Percentiles rank a stretch among this genome's conserved stretches.
Conservation (phyloP, 257 asterid genomes). For the Rauvolfia tetraphylla region DNA sequence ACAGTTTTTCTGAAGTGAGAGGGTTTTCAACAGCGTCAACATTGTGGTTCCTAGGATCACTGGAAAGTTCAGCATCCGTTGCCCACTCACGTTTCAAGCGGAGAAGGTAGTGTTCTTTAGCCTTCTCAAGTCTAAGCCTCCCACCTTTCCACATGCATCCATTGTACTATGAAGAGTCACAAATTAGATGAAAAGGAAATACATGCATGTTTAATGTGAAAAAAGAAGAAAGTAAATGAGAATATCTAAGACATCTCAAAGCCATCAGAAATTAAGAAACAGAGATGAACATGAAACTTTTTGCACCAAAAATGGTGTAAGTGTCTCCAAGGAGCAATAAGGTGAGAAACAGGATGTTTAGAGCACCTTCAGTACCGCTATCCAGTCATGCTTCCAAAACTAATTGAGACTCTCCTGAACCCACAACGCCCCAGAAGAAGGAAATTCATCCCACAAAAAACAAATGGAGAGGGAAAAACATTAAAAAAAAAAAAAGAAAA, state of each 20-base stretch:
- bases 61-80: constrained; percentile 56
- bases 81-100: constrained; percentile 69
- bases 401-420: background rate
- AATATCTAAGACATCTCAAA: background rate
- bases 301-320: background rate
- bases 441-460: background rate
- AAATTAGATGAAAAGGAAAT: constrained; percentile 6
- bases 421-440: background rate
- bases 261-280: background rate
- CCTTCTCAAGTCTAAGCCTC: constrained; percentile 83
- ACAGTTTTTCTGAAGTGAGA: constrained; percentile 31
- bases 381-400: background rate
- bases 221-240: background rate
- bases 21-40: constrained; percentile 30
- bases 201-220: background rate
- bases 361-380: background rate
- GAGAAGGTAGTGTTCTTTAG: constrained; percentile 63
- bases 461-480: background rate
- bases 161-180: constrained; percentile 55
- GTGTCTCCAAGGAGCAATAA: background rate
- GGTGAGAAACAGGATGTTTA: background rate
- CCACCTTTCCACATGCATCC: constrained; percentile 98
- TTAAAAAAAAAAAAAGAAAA: background rate
- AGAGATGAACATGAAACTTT: background rate
- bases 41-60: constrained; percentile 24